A percentile compares a stretch with the other conserved stretches of the same genome.
Conservation (phyloP, 179 eudicot species). For the Silene noctiflora region DNA sequence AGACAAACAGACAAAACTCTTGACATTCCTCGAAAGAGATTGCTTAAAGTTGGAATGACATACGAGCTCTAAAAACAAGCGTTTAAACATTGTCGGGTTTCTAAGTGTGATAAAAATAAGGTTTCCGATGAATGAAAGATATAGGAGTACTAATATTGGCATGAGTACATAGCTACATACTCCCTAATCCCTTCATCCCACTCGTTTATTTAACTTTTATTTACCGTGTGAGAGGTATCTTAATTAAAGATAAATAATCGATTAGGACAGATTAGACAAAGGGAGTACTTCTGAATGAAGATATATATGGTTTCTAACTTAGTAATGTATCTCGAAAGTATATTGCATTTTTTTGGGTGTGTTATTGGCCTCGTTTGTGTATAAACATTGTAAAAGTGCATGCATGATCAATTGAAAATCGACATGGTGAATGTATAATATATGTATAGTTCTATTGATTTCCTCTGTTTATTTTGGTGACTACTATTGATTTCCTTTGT, state of each 20-base stretch:
- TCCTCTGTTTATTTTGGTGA: too few species aligned
- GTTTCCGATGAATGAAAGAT: background rate
- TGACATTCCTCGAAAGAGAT: constrained; percentile 54
- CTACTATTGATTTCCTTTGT: too few species aligned
- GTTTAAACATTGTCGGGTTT: background rate
- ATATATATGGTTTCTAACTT: too few species aligned
- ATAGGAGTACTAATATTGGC: background rate
- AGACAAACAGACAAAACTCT: constrained; percentile 48
- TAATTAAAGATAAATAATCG: too few species aligned
- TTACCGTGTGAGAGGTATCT: too few species aligned
- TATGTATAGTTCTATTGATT: background rate
- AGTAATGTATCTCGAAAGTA: too few species aligned
- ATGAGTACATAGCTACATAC: too few species aligned
- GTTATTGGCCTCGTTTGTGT: background rate
- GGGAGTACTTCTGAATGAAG: too few species aligned
- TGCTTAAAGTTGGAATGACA: constrained; percentile 88
- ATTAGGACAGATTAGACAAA: too few species aligned
- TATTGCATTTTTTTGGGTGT: background rate
- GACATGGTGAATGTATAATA: background rate
- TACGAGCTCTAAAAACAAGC: constrained; percentile 52
- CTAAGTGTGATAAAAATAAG: background rate
- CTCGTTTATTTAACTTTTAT: too few species aligned
- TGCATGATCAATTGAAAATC: background rate
- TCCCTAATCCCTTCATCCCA: too few species aligned
- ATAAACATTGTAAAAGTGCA: background rate